Percentiles rank a stretch among this genome's conserved stretches.
phyloP scores from a whole-genome alignment of 805 yeast species.

The Candida morakotiae region DNA sequence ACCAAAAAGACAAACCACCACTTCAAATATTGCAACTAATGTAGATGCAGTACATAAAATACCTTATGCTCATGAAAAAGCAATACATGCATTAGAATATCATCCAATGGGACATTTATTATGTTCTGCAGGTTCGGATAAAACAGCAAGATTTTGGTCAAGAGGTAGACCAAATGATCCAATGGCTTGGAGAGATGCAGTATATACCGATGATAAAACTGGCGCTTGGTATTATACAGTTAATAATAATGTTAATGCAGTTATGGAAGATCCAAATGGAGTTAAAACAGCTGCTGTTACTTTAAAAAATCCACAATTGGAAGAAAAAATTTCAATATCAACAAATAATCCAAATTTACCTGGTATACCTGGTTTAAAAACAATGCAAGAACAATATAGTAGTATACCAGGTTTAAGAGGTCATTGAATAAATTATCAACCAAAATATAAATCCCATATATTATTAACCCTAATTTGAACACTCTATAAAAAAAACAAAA shows the following conservation, averaged over 20 bases:
- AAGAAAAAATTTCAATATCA: slow-evolving; percentile 1
- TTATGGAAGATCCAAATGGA: slow-evolving; percentile 18
- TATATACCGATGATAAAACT: slow-evolving; percentile 56
- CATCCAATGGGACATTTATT: slow-evolving; percentile 93
- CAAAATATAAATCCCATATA: neutral
- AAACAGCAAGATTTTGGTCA: slow-evolving; percentile 91
- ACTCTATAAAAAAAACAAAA: neutral
- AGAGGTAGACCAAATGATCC: slow-evolving; percentile 90
- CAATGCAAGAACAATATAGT: slow-evolving; percentile 7
- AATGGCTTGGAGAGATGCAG: slow-evolving; percentile 72
- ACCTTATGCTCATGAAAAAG: slow-evolving; percentile 93
- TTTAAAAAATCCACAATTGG: slow-evolving; percentile 2
- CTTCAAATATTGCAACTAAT: slow-evolving; percentile 6
- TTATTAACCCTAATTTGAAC: neutral
- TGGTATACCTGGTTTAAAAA: slow-evolving; percentile 3
- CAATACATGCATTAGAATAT: slow-evolving; percentile 83
- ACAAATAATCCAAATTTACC: neutral
- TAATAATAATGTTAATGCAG: slow-evolving; percentile 42
- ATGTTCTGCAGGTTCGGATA: slow-evolving; percentile 90
- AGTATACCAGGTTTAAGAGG: slow-evolving; percentile 16
- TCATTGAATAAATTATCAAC: slow-evolving; percentile 7
- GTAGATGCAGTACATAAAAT: slow-evolving; percentile 53
- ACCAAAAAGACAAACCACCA: slow-evolving; percentile 4
- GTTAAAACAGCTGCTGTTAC: slow-evolving; percentile 4
- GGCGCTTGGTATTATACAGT: slow-evolving; percentile 48